Percentiles rank a stretch among this genome's conserved stretches.
Conservation (phyloP, 1,284 basidiomycete genomes). For the Amylostereum areolatum region DNA sequence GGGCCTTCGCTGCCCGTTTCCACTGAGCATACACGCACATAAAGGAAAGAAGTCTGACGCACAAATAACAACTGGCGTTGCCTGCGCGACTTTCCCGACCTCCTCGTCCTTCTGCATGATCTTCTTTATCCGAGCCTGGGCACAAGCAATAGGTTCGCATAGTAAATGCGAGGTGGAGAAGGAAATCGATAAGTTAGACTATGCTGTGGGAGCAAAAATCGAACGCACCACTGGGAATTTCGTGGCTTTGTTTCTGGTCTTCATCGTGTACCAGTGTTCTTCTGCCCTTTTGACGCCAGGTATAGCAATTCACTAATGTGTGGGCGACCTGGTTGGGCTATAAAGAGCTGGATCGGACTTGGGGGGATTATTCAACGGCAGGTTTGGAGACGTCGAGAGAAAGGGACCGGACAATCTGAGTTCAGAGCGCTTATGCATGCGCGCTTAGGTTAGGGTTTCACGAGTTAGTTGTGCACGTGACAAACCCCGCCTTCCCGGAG, state of each 20-base stretch:
- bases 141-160: neutral
- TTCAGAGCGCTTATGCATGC: no score
- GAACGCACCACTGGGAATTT: conserved; percentile 73
- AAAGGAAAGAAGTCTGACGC: conserved; percentile 29
- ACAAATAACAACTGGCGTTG: conserved; percentile 98
- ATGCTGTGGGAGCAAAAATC: neutral
- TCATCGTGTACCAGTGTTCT: conserved; percentile 37
- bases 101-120: conserved; percentile 99
- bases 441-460: no score
- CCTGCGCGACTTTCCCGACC: conserved; percentile 97
- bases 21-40: neutral
- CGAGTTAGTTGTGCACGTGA: no score
- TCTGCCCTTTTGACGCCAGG: no score
- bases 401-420: no score
- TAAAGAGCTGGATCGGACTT: no score
- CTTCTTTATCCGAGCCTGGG: conserved; percentile 94
- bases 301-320: no score
- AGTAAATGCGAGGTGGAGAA: neutral
- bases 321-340: no score
- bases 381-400: no score
- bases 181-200: neutral
- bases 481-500: no score
- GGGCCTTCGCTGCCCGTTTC: conserved; percentile 74
- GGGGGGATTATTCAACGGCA: no score
- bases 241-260: conserved; percentile 81